phyloP scores from a whole-genome alignment of 78 protist genomes.

The Dictyostelium firmibasis region DNA sequence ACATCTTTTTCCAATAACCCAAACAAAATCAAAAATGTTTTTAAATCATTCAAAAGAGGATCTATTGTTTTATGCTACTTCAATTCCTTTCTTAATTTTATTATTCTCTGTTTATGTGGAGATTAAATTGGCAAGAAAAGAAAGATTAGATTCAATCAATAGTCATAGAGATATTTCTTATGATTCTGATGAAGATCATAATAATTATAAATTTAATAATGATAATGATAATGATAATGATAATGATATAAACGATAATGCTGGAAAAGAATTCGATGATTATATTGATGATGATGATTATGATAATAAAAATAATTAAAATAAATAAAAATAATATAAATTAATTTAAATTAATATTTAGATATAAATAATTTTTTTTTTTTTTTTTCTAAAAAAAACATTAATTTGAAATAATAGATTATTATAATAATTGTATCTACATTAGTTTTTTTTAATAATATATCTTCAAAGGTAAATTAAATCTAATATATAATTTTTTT shows the following conservation, averaged over 20 bases:
- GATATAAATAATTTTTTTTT: too few relatives aligned
- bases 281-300: background rate
- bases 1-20: background rate
- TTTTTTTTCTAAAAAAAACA: too few relatives aligned
- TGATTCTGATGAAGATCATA: background rate
- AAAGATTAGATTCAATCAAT: background rate
- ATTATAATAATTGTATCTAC: background rate
- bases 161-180: background rate
- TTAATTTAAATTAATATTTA: too few relatives aligned
- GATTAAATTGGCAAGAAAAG: background rate
- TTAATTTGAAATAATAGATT: background rate
- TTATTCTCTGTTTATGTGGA: background rate
- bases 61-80: background rate
- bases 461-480: background rate
- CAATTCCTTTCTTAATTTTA: background rate
- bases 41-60: slow-evolving; percentile 8
- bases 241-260: background rate
- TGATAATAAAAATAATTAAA: background rate
- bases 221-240: background rate
- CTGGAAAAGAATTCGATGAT: background rate
- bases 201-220: background rate
- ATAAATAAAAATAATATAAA: background rate
- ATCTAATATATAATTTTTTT: too few relatives aligned
- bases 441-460: background rate
- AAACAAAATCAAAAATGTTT: background rate